Base-by-base conservation (phyloP, 31 red algal species). In the Asparagopsis taxiformis region DNA sequence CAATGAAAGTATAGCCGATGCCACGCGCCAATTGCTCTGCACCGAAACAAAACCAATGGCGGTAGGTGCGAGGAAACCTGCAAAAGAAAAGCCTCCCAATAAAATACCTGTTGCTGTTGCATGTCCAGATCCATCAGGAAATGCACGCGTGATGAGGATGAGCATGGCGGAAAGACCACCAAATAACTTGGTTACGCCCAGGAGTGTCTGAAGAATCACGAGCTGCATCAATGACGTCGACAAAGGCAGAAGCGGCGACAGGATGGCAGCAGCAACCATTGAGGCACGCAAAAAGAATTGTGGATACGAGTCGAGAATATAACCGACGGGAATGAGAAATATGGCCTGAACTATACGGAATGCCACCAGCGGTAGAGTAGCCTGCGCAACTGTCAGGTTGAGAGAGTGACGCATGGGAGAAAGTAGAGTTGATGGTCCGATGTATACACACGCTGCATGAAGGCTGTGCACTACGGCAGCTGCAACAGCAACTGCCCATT, bases 381-480 rank as follows among this genome's bases (percentile, higher is more conserved):
- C 72, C 46, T 91, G 51, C 0, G 70, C 57, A 0, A 91, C 62
- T 17, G 63, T 62, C 15, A 91, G 71, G 30, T 71, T 51, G 15
- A 91, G 61, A 2, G 75, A 57, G 24, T 59, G 37, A 0, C 87
- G 70, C 77, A 91, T 77, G 2, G 77, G 87, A 0, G 70, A 77
- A 20, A 91, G 70, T 33, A 84, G 64, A 11, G 78, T 83, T 3
- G 77, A 55, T 2, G 87, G 87, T 1, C 50, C 78, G 62, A 77
- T 75, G 34, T 83, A 83, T 24, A 91, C 77, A 29, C 71, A 61
- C 19, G 87, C 67, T 6, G 78, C 87, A 34, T 91, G 87, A 31
- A 91, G 72, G 11, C 77, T 78, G 37, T 91, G 87, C 17, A 83
- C 77, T n/a, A 69, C 28, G 19, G 77, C 82, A 0, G 78, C 87